Evolutionary conservation across 169 alveolate species (phyloP).

Genomic region (Eimeria mitis): DNA sequence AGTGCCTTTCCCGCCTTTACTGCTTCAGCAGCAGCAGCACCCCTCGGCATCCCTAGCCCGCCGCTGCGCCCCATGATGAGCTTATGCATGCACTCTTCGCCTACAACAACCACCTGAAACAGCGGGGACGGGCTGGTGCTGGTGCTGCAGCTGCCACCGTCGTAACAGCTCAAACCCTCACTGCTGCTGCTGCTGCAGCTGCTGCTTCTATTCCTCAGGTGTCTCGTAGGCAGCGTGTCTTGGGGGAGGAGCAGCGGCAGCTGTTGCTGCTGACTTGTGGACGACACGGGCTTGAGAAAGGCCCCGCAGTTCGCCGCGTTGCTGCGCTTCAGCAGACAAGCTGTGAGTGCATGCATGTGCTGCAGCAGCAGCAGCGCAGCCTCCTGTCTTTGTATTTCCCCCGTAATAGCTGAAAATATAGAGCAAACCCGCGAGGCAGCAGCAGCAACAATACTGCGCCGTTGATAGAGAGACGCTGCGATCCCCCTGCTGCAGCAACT

Average conservation of each 20-base stretch:
- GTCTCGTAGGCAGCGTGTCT: background rate
- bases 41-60: background rate
- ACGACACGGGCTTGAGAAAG: background rate
- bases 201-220: background rate
- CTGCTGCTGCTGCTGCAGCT: conserved; percentile 12
- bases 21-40: conserved; percentile 45
- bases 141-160: background rate
- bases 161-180: background rate
- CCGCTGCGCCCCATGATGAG: background rate
- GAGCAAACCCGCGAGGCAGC: background rate
- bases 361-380: conserved; percentile 28
- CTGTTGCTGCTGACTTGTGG: background rate
- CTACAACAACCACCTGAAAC: background rate
- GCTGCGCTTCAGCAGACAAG: conserved; percentile 26
- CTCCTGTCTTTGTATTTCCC: background rate
- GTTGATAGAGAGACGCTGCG: background rate
- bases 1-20: background rate
- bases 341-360: conserved; percentile 20
- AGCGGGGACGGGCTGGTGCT: background rate
- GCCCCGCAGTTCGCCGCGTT: background rate
- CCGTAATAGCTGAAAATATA: conserved; percentile 12
- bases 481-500: background rate
- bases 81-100: conserved; percentile 15
- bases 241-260: background rate
- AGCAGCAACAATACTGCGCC: conserved; percentile 17